These are phyloP conservation scores for Plasmodium cynomolgi DNA, from an alignment of 169 alveolate species.

Conservation along the genomic window DNA sequence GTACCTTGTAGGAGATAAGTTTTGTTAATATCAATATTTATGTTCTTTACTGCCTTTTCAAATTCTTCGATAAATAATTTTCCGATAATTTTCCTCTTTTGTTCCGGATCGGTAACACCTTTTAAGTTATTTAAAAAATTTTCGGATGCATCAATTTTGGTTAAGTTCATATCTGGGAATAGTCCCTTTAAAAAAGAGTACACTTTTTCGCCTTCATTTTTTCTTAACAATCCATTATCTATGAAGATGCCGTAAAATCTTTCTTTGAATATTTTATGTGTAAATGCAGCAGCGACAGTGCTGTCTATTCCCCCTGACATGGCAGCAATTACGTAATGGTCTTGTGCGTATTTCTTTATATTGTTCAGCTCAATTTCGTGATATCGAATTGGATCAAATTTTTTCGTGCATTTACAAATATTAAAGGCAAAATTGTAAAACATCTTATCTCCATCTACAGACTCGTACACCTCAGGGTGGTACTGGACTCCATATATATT, in stretches of 20 bases:
- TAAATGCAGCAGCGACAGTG: conserved; percentile 85
- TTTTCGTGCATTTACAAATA: conserved; percentile 78
- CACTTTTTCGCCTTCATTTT: conserved; percentile 81
- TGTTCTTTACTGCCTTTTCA: conserved; percentile 81
- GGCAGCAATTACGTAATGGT: conserved; percentile 82
- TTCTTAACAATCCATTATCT: conserved; percentile 84
- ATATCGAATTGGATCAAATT: conserved; percentile 71
- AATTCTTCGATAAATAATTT: conserved; percentile 84
- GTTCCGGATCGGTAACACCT: conserved; percentile 83
- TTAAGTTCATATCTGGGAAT: conserved; percentile 83
- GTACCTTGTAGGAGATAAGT: conserved; percentile 84
- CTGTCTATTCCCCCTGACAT: conserved; percentile 88
- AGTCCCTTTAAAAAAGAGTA: conserved; percentile 77
- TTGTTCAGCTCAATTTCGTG: conserved; percentile 76
- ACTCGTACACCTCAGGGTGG: conserved; percentile 84
- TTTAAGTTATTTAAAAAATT: conserved; percentile 78
- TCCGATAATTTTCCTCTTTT: conserved; percentile 84
- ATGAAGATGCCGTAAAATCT: conserved; percentile 83
- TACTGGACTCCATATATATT: conserved; percentile 78
- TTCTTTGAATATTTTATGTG: conserved; percentile 82
- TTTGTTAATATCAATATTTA: conserved; percentile 79
- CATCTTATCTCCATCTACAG: conserved; percentile 76
- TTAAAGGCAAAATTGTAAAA: conserved; percentile 80
- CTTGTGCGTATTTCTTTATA: conserved; percentile 71
- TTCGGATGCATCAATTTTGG: conserved; percentile 78